Percentiles rank a stretch among this genome's conserved stretches.
Conservation (phyloP, 2,329 filamentous ascomycete genomes). For the Harringtonia lauricola region DNA sequence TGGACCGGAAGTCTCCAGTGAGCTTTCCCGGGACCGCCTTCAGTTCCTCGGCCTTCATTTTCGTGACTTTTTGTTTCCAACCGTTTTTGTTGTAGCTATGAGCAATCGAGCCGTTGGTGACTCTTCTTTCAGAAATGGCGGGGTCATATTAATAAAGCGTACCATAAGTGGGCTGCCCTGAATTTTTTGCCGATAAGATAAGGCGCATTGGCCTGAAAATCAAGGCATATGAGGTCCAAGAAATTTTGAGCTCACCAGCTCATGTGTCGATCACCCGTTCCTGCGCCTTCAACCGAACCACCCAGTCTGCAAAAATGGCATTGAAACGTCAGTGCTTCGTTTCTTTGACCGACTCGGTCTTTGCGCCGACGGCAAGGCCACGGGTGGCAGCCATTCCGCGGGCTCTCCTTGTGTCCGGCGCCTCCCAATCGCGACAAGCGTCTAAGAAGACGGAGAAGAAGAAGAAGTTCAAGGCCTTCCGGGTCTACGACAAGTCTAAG, state of each 20-base stretch:
- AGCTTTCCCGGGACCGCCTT: conserved; percentile 38
- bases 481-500: conserved; percentile 54
- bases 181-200: conserved; percentile 11
- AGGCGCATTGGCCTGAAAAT: conserved; percentile 1
- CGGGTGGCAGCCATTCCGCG: conserved; percentile 31
- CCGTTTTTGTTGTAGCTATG: background rate
- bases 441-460: conserved; percentile 41
- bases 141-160: background rate
- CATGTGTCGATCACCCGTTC: background rate
- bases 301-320: conserved; percentile 27
- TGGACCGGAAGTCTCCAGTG: conserved; percentile 66
- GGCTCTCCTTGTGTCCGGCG: conserved; percentile 37
- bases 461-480: conserved; percentile 53
- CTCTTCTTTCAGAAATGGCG: conserved; percentile 1
- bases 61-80: background rate
- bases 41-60: conserved; percentile 48
- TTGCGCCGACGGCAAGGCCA: conserved; percentile 31
- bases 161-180: background rate
- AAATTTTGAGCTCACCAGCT: conserved; percentile 3
- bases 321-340: conserved; percentile 41
- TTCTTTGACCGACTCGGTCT: conserved; percentile 39
- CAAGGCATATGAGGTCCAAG: conserved; percentile 7
- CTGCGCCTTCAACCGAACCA: conserved; percentile 10
- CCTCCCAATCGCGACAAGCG: conserved; percentile 31
- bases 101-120: background rate